Base-by-base conservation (phyloP, 257 asterid species). In the Perilla frutescens region DNA sequence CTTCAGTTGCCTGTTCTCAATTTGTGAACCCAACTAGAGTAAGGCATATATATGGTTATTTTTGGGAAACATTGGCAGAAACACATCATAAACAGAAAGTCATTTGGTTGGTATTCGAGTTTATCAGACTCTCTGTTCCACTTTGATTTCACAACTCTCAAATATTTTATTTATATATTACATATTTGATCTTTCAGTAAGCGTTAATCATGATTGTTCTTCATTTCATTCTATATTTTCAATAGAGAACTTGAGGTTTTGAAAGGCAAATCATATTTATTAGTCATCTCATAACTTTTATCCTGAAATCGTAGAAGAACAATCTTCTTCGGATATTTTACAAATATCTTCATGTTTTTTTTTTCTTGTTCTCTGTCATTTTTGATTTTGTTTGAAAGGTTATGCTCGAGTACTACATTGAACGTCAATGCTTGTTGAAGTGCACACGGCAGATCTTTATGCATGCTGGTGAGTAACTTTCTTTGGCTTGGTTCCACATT, bases 341-440 rank as follows among this genome's bases (percentile, higher is more conserved):
- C 41, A 34, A 6, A n/a, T 43, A 54, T 41, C 44, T 54, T 75
- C 55, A 15, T 14, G 65, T 20, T 36, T 60, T 36, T 60, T 36
- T 62, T 39, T 57, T 39, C 49, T 66, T 44, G 70, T 57, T 55
- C 45, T 32, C 34, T 72, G 55, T 60, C 51, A 32, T 73, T 36
- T 72, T 65, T 65, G 37, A 32, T 57, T 75, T 72, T 48, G 75
- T 40, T 49, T 40, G 62, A 67, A 80, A 94, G 99, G 97, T 86
- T 67, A 81, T 86, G 82, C 85, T 90, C 71, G 96, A 86, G 76
- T 95, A 90, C 84, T 87, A 90, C 76, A 65, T 80, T 71, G 97
- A 95, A 76, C 85, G 98, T 3, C 97, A 95, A 73, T 90, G 98
- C 80, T 78, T 95, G 78, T 76, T 95, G 89, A 95, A 95, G 87